phyloP scores from a whole-genome alignment of 2,329 filamentous ascomycete genomes.

The Beauveria bassiana region DNA sequence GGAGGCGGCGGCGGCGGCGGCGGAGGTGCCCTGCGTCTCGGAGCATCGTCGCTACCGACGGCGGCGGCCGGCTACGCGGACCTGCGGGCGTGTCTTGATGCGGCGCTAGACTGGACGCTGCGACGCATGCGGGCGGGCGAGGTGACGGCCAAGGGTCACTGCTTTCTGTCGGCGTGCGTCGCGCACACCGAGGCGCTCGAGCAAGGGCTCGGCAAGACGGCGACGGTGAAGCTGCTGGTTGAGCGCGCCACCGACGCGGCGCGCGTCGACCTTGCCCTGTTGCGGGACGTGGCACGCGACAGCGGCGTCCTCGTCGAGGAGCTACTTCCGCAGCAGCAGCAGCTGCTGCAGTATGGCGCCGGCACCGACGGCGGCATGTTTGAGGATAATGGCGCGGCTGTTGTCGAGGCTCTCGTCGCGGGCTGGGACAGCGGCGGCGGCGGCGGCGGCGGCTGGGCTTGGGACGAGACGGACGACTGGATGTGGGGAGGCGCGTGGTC shows the following conservation, averaged over 20 bases:
- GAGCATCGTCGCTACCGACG: constrained; percentile 19
- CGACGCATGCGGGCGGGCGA: constrained; percentile 32
- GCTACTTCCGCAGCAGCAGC: not conserved
- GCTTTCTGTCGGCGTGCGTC: constrained; percentile 25
- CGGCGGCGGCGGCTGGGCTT: not conserved
- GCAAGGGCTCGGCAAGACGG: constrained; percentile 19
- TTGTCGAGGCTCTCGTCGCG: constrained; percentile 7
- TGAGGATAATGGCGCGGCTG: not conserved
- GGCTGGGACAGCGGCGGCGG: constrained; percentile 7
- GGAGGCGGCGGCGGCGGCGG: no score
- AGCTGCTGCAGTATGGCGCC: not conserved
- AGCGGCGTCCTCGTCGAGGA: constrained; percentile 16
- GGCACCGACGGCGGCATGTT: no score
- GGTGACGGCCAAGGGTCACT: constrained; percentile 35
- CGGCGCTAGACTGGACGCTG: constrained; percentile 24
- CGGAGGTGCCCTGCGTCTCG: no score
- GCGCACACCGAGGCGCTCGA: constrained; percentile 29
- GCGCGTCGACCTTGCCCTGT: constrained; percentile 22
- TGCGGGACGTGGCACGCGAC: constrained; percentile 27
- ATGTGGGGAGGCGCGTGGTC: constrained; percentile 1
- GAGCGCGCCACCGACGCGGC: constrained; percentile 19
- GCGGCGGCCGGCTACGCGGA: constrained; percentile 23
- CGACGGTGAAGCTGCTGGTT: constrained; percentile 25
- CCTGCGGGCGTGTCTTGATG: constrained; percentile 23
- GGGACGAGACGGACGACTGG: constrained; percentile 11